Evolutionary conservation across 176 grass and related monocot genomes (phyloP), one percentile per base, ranked within the genome.

Genomic region (Hordeum vulgare): DNA sequence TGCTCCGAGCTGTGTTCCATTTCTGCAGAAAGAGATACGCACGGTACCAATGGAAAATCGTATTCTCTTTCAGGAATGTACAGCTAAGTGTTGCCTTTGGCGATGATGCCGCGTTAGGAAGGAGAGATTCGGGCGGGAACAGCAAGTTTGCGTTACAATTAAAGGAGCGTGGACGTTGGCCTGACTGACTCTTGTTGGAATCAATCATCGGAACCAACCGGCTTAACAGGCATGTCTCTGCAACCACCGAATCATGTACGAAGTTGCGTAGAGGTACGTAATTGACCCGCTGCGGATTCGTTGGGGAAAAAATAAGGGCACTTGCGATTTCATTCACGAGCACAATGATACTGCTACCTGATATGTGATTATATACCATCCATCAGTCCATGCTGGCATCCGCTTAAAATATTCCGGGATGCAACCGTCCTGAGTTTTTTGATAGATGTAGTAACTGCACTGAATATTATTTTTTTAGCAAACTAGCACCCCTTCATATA

Each of bases 261-360:
- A 40, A 65, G 9, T 36, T 70, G 85, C 6, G 78, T 34, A 42
- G 34, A 41, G 60, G 49, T 61, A 78, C 87, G 76, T 47, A 77
- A 80, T 61, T 47, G 44, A 80, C 58, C 9, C 28, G 36, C 37
- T 68, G 79, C 35, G 29, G 76, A 37, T 80, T 67, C 44, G 35
- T 11, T 15, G 27, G 34, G n/a, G 7, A 3, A n/a, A 15, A 2
- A 77, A 56, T n/a, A 66, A 49, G 31, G 8, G 64, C 36, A 34
- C 34, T 40, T 63, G 45, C 20, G 29, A 27, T 78, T 70, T 54
- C 74, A 27, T 24, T 35, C 35, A 58, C 24, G 57, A 27, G 12
- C 42, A 23, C 57, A 64, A 44, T n/a, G 58, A 53, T 70, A 20
- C 6, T 56, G 7, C 53, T 9, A 70, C 37, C 6, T 4, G 31